Conservation (phyloP, 2,329 filamentous ascomycete species). For the Botrytis pseudocinerea region DNA sequence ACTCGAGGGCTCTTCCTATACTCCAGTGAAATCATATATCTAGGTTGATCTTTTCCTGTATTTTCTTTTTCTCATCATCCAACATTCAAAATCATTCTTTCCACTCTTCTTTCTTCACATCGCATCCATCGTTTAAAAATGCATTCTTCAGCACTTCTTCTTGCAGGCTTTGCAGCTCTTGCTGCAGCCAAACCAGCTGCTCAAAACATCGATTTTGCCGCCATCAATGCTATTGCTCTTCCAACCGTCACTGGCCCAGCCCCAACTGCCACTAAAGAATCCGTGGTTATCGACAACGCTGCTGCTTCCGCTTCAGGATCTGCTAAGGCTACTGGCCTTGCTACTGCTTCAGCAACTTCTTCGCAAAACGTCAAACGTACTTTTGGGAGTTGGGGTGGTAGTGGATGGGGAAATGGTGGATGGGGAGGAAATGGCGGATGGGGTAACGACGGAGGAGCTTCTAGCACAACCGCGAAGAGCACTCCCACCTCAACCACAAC, state of each 20-base stretch:
- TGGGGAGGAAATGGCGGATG: not conserved
- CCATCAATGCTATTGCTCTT: slow-evolving; percentile 19
- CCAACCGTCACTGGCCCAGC: not conserved
- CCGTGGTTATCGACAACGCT: not conserved
- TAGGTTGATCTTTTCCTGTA: slow-evolving; percentile 1
- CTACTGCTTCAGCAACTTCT: slow-evolving; percentile 11
- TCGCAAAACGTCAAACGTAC: not conserved
- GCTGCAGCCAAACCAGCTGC: slow-evolving; percentile 26
- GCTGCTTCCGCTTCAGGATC: slow-evolving; percentile 1
- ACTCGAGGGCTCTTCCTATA: not conserved
- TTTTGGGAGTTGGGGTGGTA: not conserved
- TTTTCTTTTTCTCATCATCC: slow-evolving; percentile 10
- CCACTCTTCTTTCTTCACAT: slow-evolving; percentile 21
- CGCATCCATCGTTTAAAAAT: slow-evolving; percentile 3
- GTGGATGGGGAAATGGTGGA: not conserved
- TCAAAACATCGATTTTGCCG: slow-evolving; percentile 26
- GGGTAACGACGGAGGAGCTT: not conserved
- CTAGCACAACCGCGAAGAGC: not conserved
- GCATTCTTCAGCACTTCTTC: slow-evolving; percentile 14
- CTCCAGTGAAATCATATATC: slow-evolving; percentile 12
- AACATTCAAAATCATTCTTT: not conserved
- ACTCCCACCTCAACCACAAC: slow-evolving; percentile 1
- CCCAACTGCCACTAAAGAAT: not conserved
- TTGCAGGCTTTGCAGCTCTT: slow-evolving; percentile 28
- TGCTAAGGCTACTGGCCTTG: not conserved